Conservation (phyloP, 2,329 filamentous ascomycete species). For the Lachnellula hyalina region DNA sequence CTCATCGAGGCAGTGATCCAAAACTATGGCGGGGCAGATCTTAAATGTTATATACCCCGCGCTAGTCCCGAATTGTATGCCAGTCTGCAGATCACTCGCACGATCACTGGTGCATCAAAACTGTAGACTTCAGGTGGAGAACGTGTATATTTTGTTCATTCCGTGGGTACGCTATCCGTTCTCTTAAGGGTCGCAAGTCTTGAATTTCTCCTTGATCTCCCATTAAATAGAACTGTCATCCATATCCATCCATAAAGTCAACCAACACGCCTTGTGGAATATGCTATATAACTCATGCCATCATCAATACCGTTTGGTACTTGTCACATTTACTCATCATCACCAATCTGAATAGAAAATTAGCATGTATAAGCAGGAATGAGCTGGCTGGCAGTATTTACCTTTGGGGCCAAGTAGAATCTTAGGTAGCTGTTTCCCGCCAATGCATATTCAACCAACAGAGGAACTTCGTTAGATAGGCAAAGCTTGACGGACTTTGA, state of each 20-base stretch:
- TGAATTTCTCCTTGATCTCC: background rate
- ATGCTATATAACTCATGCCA: constrained; percentile 25
- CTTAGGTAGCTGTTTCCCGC: constrained; percentile 80
- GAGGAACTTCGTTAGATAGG: constrained; percentile 91
- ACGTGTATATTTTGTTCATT: constrained; percentile 11
- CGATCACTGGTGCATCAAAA: background rate
- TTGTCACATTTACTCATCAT: constrained; percentile 48
- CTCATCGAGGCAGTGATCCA: background rate
- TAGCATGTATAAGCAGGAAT: constrained; percentile 9
- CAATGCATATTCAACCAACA: constrained; percentile 87
- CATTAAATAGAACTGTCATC: constrained; percentile 7
- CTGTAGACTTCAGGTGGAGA: constrained; percentile 1
- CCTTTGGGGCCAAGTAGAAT: constrained; percentile 98
- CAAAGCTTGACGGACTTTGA: constrained; percentile 82
- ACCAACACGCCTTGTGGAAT: constrained; percentile 28
- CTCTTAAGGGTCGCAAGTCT: background rate
- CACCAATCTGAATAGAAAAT: constrained; percentile 54
- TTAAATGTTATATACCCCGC: constrained; percentile 17
- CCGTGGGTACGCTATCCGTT: constrained; percentile 9
- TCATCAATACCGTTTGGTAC: constrained; percentile 22
- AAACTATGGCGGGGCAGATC: constrained; percentile 8
- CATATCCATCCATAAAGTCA: constrained; percentile 31
- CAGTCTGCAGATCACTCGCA: constrained; percentile 3
- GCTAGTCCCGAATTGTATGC: constrained; percentile 12
- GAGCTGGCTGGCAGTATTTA: constrained; percentile 32